Percentiles rank a stretch among this genome's conserved stretches.
These are phyloP conservation scores for Venturia oleaginea DNA, from an alignment of 2,329 filamentous ascomycete species.

Conservation along the genomic window DNA sequence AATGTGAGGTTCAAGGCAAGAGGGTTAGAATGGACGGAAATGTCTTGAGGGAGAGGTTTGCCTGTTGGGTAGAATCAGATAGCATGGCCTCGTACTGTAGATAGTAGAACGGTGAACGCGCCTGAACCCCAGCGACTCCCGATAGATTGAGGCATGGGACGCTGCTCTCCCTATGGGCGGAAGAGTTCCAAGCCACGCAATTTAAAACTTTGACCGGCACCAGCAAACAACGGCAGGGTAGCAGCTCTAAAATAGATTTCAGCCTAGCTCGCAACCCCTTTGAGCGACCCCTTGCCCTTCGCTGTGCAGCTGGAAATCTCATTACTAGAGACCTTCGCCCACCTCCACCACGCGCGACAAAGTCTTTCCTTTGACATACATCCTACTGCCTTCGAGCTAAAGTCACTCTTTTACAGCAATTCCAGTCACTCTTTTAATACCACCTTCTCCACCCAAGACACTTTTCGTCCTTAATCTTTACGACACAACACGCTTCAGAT, in stretches of 20 bases:
- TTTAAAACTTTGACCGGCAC: background rate
- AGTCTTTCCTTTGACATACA: background rate
- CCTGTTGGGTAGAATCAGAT: background rate
- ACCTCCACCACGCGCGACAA: background rate
- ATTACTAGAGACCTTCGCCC: background rate
- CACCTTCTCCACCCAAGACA: background rate
- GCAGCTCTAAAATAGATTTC: background rate
- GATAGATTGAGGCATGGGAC: background rate
- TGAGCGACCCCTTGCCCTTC: background rate
- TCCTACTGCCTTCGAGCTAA: background rate
- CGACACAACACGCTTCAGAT: background rate
- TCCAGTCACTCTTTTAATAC: background rate
- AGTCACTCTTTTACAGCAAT: constrained; percentile 3
- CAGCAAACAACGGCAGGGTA: background rate
- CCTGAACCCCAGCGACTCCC: background rate
- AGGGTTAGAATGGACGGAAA: background rate
- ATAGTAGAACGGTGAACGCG: background rate
- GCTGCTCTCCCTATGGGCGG: background rate
- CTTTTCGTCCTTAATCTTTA: background rate
- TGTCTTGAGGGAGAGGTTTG: too few species aligned
- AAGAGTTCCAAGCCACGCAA: background rate
- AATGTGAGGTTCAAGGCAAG: background rate
- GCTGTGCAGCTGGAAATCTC: too few species aligned
- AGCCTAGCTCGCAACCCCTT: background rate
- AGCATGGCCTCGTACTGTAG: background rate